Conservation (phyloP, 2,329 filamentous ascomycete species). For the Cercospora canescens region DNA sequence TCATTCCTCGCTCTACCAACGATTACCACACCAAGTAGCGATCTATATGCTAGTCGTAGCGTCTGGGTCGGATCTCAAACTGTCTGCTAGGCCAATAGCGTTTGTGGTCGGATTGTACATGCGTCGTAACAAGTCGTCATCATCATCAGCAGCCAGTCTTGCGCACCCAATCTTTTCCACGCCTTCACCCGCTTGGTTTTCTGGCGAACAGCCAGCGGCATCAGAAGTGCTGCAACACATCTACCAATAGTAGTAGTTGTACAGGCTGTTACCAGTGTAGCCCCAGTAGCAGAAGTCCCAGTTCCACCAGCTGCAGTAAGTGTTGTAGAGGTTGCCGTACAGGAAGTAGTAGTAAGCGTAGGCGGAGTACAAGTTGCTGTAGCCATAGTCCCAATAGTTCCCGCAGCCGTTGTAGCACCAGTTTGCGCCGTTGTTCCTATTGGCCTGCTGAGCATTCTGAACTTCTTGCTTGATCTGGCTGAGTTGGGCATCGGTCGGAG, state of each 20-base stretch:
- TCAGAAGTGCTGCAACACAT: background rate
- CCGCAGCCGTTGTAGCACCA: background rate
- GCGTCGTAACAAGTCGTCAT: background rate
- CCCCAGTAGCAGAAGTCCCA: background rate
- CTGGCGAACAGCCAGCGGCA: background rate
- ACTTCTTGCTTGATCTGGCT: background rate
- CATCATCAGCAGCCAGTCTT: background rate
- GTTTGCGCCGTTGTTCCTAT: background rate
- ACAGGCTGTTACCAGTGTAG: background rate
- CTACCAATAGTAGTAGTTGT: background rate
- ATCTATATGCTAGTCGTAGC: slow-evolving; percentile 7
- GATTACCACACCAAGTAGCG: background rate
- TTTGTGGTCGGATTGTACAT: slow-evolving; percentile 1
- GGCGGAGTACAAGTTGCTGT: background rate
- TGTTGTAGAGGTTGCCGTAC: background rate
- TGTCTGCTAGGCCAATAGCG: slow-evolving; percentile 7
- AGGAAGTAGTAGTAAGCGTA: background rate
- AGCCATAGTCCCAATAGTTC: background rate
- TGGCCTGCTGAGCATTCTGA: background rate
- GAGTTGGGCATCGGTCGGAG: background rate
- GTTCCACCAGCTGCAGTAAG: background rate
- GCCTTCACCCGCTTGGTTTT: background rate
- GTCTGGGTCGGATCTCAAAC: slow-evolving; percentile 2
- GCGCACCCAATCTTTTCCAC: background rate
- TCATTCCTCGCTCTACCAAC: background rate